phyloP scores from a whole-genome alignment of 345 rosid species.

The Eucalyptus urophylla region DNA sequence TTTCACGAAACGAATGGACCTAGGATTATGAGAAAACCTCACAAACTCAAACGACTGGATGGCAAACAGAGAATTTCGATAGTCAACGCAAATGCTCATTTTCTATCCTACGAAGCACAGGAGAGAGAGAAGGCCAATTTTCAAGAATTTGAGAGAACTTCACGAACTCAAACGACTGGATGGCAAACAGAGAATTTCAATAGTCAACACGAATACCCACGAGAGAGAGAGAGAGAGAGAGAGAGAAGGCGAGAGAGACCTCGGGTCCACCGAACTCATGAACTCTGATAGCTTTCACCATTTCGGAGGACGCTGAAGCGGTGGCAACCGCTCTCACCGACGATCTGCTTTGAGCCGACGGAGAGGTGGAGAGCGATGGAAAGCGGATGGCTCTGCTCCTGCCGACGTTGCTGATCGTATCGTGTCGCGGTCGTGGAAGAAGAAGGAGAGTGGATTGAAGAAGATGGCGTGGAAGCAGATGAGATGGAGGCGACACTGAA shows the following conservation, averaged over 20 bases:
- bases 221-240: not conserved
- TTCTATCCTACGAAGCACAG: not conserved
- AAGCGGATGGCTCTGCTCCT: not conserved
- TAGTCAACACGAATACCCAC: not conserved
- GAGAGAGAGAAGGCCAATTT: not conserved
- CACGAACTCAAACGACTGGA: too few relatives aligned
- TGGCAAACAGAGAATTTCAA: too few relatives aligned
- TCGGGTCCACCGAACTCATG: conserved; percentile 43
- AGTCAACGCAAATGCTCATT: not conserved
- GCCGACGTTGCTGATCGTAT: not conserved
- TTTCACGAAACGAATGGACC: accelerated
- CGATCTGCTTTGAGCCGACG: not conserved
- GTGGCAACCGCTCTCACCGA: not conserved
- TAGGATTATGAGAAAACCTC: not conserved
- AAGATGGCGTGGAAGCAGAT: not conserved
- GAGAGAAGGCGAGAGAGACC: not conserved
- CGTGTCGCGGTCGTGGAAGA: not conserved
- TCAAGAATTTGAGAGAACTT: too few relatives aligned
- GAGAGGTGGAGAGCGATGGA: not conserved
- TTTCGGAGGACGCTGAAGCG: conserved; percentile 9
- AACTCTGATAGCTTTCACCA: conserved; percentile 86
- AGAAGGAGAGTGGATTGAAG: not conserved
- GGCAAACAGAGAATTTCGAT: not conserved
- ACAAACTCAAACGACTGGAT: not conserved
- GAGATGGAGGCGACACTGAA: not conserved